Conservation (phyloP, 1,284 basidiomycete species). For the Abortiporus biennis region DNA sequence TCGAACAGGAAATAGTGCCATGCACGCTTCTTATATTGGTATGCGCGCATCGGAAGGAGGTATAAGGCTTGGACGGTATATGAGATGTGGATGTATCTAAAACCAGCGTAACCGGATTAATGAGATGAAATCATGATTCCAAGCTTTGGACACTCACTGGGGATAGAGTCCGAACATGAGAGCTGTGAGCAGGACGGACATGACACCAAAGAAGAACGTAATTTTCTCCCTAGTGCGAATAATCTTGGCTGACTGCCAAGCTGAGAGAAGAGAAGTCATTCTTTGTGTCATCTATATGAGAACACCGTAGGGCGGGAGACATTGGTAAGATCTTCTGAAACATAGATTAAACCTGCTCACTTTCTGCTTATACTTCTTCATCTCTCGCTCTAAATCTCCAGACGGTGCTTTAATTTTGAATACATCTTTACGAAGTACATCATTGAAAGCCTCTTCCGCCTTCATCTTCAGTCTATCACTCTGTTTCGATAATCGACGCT, state of each 20-base stretch:
- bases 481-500: conserved; percentile 82
- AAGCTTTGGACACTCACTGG: conserved; percentile 51
- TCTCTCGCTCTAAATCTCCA: conserved; percentile 72
- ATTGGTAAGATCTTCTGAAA: not conserved
- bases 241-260: conserved; percentile 89
- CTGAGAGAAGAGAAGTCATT: conserved; percentile 62
- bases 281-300: conserved; percentile 64
- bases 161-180: conserved; percentile 81
- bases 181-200: conserved; percentile 79
- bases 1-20: conserved; percentile 96
- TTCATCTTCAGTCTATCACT: conserved; percentile 75
- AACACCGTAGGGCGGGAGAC: not conserved
- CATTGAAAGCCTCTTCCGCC: conserved; percentile 58
- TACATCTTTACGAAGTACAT: conserved; percentile 27
- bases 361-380: conserved; percentile 74
- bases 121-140: not conserved
- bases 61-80: conserved; percentile 74
- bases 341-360: too few relatives aligned
- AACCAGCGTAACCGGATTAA: not conserved
- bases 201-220: conserved; percentile 89
- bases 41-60: conserved; percentile 77
- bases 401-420: conserved; percentile 53
- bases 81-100: conserved; percentile 70
- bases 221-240: conserved; percentile 88
- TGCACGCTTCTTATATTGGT: conserved; percentile 79